Evolutionary conservation across 345 rosid species (phyloP).

Genomic region (Salix brachista): DNA sequence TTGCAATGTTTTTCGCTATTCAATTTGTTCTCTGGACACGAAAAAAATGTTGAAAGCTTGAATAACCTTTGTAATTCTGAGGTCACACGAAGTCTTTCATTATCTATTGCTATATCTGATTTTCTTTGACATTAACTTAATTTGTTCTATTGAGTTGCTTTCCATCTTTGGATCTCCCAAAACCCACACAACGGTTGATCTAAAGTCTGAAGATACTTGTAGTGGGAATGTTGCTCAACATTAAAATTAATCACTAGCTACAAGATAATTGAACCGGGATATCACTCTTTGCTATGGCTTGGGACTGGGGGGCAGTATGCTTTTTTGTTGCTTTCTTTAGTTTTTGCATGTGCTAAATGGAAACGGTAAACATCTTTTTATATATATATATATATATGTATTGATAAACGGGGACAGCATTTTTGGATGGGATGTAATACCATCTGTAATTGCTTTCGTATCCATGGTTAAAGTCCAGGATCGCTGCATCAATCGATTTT

Average conservation of each 20-base stretch:
- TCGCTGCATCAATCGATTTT: no score
- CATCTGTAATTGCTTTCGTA: neutral
- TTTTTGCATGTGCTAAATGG: no score
- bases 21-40: conserved; percentile 13
- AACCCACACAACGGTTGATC: neutral
- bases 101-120: neutral
- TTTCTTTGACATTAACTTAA: neutral
- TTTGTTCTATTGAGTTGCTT: neutral
- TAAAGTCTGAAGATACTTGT: neutral
- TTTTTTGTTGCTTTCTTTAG: no score
- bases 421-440: neutral
- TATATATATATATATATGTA: no score
- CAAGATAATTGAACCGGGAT: neutral
- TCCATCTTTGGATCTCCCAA: neutral
- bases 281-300: neutral
- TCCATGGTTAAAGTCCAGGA: no score
- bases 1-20: neutral
- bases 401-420: no score
- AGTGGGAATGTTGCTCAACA: neutral
- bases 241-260: neutral
- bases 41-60: conserved; percentile 16
- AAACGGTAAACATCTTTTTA: no score
- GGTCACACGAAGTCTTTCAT: no score
- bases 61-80: neutral
- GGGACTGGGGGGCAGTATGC: neutral